Conservation (phyloP, 1,139 yeast genomes). For the Magnusiomyces magnusii region DNA sequence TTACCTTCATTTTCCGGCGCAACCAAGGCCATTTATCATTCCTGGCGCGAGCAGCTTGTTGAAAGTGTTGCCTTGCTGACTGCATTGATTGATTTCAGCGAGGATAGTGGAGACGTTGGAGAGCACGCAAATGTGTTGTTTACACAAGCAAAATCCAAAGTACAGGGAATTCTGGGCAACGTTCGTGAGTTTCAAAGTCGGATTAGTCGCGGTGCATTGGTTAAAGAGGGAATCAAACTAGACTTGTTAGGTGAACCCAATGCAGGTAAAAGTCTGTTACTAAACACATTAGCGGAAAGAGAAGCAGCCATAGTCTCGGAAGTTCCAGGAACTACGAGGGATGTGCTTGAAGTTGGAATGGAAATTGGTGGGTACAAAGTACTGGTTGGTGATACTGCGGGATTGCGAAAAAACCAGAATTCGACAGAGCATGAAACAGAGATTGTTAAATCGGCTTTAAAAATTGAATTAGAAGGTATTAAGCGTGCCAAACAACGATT, state of each 20-base stretch:
- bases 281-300: constrained; percentile 64
- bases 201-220: constrained; percentile 37
- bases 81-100: constrained; percentile 81
- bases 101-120: constrained; percentile 74
- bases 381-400: constrained; percentile 89
- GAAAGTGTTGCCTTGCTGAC: constrained; percentile 67
- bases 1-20: constrained; percentile 65
- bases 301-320: constrained; percentile 90
- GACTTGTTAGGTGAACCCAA: constrained; percentile 87
- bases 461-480: constrained; percentile 78
- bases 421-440: constrained; percentile 17
- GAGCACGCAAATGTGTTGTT: constrained; percentile 41
- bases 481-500: constrained; percentile 58
- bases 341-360: constrained; percentile 70
- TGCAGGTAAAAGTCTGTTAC: constrained; percentile 87
- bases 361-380: constrained; percentile 83
- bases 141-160: constrained; percentile 41
- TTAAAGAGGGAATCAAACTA: constrained; percentile 65
- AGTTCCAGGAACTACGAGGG: constrained; percentile 93
- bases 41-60: constrained; percentile 65
- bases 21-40: constrained; percentile 44
- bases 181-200: constrained; percentile 38
- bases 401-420: constrained; percentile 45
- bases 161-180: constrained; percentile 39
- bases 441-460: constrained; percentile 37